Evolutionary conservation across 805 yeast species (phyloP), one percentile per base, ranked within the genome.

Genomic region (Saturnispora saitoi): DNA sequence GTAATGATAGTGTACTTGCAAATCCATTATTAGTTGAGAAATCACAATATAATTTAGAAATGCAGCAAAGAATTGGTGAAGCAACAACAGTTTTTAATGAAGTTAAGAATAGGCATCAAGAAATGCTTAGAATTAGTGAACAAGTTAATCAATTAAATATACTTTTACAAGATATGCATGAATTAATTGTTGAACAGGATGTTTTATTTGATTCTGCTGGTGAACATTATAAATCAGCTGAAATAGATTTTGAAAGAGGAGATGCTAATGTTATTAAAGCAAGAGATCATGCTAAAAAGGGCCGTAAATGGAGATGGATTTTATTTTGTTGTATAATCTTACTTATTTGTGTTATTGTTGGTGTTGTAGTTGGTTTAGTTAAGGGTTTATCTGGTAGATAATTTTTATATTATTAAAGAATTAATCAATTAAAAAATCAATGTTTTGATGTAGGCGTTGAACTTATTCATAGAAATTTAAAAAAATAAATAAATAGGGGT

Each of bases 131-230:
- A 70, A 80, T 89, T 69, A 96, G 90, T 69, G 80, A 84, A 67
- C 86, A 95, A 51, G 86, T 90, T 85, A 84, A 86, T 40, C 96
- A 89, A 67, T 78, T 90, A 66, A 85, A 93, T 26, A 93, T 86
- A 70, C 77, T 90, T 66, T 86, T 89, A 72, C 84, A 83, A 60
- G 96, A 87, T 65, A 87, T 91, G 93, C 95, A 89, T 67, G 86
- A 86, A 65, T 72, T 91, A 69, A 95, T 90, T 45, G 84, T 89
- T 55, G 95, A 88, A 68, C 96, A 91, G 70, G 95, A 87, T 66
- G 86, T 77, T 56, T 81, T 82, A 50, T 81, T 91, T 54, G 83
- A 81, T 59, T 85, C 80, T 61, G 80, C 87, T 54, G 87, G 86
- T 62, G 78, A 83, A 56, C 81, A 84, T 58, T 84, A 87, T 50